Evolutionary conservation across 192 early-diverging fungal genomes (phyloP).

Genomic region (Ambispora gerdemannii): DNA sequence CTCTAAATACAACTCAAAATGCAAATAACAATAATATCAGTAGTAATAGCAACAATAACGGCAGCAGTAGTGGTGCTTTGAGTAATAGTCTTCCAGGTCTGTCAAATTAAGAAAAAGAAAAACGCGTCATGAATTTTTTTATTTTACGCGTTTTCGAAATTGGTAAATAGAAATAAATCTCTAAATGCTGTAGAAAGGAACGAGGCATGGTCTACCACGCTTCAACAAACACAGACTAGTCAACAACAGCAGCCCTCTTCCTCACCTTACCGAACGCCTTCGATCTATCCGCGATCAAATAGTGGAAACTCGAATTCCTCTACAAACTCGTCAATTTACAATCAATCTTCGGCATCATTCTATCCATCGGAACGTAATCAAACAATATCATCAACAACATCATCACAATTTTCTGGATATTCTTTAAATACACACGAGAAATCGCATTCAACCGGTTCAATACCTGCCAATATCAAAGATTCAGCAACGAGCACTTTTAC

Average conservation of each 20-base stretch:
- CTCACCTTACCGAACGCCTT: background rate
- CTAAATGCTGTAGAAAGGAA: no score
- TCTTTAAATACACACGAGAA: constrained; percentile 5
- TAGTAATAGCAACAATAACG: no score
- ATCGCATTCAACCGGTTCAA: constrained; percentile 12
- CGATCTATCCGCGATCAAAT: no score
- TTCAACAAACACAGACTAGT: background rate
- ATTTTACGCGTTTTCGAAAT: no score
- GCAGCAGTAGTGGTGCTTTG: no score
- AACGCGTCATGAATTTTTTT: constrained; percentile 5
- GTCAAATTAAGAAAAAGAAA: constrained; percentile 3
- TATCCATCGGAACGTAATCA: no score
- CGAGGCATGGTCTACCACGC: background rate
- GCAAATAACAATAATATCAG: no score
- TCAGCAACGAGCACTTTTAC: background rate
- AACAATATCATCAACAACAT: constrained; percentile 6
- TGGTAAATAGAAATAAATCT: no score
- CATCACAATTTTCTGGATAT: constrained; percentile 7
- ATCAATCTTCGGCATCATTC: no score
- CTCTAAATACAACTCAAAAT: background rate
- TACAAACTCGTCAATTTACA: no score
- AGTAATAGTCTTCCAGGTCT: constrained; percentile 22
- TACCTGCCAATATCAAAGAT: background rate
- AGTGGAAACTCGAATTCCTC: no score
- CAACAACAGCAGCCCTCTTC: background rate